These are phyloP conservation scores for Wallacemonas sp. DNA, from an alignment of 208 protist species.

Conservation along the genomic window DNA sequence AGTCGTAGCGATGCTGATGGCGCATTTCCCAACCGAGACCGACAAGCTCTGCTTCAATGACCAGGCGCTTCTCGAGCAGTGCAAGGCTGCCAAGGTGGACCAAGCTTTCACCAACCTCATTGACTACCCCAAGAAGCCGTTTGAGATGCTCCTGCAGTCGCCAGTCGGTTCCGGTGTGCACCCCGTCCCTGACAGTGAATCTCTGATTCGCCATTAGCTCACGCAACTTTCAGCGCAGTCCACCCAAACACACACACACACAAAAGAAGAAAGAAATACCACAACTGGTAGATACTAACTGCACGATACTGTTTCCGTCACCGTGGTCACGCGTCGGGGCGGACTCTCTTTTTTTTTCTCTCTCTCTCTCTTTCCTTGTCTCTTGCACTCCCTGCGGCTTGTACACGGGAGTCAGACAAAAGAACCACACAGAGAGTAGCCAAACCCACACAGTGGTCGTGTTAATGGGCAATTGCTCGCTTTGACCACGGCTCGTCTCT, in stretches of 20 bases:
- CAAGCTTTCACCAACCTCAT: slow-evolving; percentile 52
- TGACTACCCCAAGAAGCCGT: slow-evolving; percentile 75
- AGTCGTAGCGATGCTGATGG: slow-evolving; percentile 81
- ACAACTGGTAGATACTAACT: no score
- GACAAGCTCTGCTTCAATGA: slow-evolving; percentile 78
- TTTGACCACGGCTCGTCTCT: no score
- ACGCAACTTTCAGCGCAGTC: no score
- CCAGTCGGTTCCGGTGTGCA: slow-evolving; percentile 68
- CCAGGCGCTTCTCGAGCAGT: slow-evolving; percentile 36
- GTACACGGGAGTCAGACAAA: no score
- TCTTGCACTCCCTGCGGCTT: no score
- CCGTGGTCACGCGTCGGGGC: no score
- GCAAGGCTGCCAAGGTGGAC: slow-evolving; percentile 26
- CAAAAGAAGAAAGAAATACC: not conserved
- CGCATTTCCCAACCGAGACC: slow-evolving; percentile 88
- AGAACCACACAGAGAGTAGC: no score
- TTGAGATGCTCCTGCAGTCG: slow-evolving; percentile 87
- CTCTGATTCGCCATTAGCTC: slow-evolving; percentile 32
- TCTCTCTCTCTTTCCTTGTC: no score
- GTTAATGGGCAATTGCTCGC: no score
- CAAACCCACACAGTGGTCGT: no score
- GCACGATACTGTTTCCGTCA: no score
- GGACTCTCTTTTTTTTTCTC: no score
- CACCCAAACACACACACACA: not conserved
- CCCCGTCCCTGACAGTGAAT: slow-evolving; percentile 51